phyloP scores from a whole-genome alignment of 768 basidiomycete genomes.

The Kwoniella dendrophila region DNA sequence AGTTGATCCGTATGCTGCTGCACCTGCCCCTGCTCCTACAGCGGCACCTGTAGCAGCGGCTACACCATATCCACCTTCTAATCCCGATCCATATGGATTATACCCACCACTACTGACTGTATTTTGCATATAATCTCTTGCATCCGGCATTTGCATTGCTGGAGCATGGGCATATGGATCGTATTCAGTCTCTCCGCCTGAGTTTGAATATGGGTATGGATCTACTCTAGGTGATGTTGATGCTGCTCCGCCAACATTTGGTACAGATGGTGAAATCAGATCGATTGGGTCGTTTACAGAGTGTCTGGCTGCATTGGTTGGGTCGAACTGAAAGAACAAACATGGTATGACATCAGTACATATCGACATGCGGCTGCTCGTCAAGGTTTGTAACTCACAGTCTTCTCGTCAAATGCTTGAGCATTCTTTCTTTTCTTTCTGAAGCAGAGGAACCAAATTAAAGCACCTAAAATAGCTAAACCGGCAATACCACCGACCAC shows the following conservation, averaged over 20 bases:
- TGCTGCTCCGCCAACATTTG: conserved; percentile 29
- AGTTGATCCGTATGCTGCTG: conserved; percentile 29
- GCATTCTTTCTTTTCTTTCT: conserved; percentile 27
- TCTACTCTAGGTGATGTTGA: conserved; percentile 36
- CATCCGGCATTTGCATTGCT: conserved; percentile 49
- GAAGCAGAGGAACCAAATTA: conserved; percentile 48
- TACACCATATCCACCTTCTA: conserved; percentile 43
- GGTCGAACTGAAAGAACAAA: conserved; percentile 38
- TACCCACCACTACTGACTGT: conserved; percentile 12
- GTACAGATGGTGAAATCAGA: conserved; percentile 43
- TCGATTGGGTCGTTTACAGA: conserved; percentile 48
- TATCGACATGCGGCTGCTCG: neutral
- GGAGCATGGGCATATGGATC: conserved; percentile 36
- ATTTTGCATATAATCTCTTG: conserved; percentile 34
- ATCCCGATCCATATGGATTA: conserved; percentile 30
- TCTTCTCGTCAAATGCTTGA: conserved; percentile 53
- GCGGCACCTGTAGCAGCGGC: conserved; percentile 26
- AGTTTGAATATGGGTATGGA: conserved; percentile 42
- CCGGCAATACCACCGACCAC: conserved; percentile 53
- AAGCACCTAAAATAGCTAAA: conserved; percentile 32
- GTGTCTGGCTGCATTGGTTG: conserved; percentile 39
- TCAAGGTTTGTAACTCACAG: conserved; percentile 28
- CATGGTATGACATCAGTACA: neutral
- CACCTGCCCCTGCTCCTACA: conserved; percentile 29
- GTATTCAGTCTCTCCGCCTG: conserved; percentile 19